Conservation (phyloP, 176 grass and related monocot species). For the Triticum dicoccoides region DNA sequence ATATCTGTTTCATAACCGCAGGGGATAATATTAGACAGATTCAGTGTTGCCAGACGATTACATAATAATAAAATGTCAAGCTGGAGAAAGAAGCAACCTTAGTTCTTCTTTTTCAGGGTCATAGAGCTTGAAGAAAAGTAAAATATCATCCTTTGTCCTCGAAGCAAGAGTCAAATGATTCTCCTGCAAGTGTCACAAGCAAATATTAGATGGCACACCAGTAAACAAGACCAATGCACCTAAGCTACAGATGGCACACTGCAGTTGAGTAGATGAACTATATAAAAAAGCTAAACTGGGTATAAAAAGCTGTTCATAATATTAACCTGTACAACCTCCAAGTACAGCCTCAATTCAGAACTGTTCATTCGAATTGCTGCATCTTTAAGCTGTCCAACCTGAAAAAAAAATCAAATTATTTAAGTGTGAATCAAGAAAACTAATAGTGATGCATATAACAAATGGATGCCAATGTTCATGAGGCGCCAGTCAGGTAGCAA, state of each 20-base stretch:
- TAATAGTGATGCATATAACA: constrained; percentile 9
- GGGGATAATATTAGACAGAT: constrained; percentile 26
- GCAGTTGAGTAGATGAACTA: background rate
- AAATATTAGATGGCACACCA: constrained; percentile 19
- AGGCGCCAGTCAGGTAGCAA: background rate
- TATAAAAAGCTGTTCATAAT: background rate
- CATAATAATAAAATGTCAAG: background rate
- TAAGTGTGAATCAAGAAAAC: constrained; percentile 15
- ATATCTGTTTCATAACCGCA: constrained; percentile 60
- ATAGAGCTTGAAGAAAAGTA: constrained; percentile 93
- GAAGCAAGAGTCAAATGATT: constrained; percentile 36
- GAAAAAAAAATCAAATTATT: background rate
- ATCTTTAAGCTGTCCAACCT: constrained; percentile 82
- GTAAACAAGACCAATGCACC: constrained; percentile 12
- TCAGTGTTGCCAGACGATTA: background rate
- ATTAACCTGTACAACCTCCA: constrained; percentile 73
- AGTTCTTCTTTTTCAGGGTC: constrained; percentile 90
- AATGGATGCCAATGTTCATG: background rate
- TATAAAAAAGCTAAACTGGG: background rate
- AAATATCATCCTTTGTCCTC: constrained; percentile 79
- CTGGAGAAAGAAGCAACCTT: constrained; percentile 49
- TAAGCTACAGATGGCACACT: background rate
- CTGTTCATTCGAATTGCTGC: constrained; percentile 47
- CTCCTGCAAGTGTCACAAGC: constrained; percentile 40
- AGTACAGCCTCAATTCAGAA: constrained; percentile 83